A percentile compares a stretch with the other conserved stretches of the same genome.
These are phyloP conservation scores for Erysimum cheiranthoides DNA, from an alignment of 345 rosid genomes.

Conservation along the genomic window DNA sequence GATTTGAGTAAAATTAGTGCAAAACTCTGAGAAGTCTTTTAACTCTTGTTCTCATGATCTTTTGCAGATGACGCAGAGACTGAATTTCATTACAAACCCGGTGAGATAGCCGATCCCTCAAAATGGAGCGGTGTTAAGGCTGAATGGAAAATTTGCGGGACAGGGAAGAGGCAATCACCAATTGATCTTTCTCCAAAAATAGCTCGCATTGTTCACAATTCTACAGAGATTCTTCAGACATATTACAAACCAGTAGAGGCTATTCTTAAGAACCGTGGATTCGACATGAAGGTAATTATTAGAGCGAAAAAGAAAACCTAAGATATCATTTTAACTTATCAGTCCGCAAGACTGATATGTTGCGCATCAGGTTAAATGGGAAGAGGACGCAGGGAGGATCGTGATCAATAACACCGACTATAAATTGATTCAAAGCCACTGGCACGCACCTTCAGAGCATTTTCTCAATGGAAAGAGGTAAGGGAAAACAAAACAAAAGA, in stretches of 20 bases:
- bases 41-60: background rate
- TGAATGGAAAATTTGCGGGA: conserved; percentile 41
- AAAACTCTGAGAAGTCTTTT: background rate
- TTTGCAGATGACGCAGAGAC: conserved; percentile 30
- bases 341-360: conserved; percentile 24
- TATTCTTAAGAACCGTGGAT: conserved; percentile 64
- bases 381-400: conserved; percentile 48
- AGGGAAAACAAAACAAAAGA: background rate
- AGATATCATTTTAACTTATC: background rate
- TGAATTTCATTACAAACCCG: conserved; percentile 38
- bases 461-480: conserved; percentile 62
- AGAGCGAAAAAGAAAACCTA: background rate
- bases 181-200: conserved; percentile 36
- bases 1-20: background rate
- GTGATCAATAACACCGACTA: conserved; percentile 56
- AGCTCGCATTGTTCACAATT: conserved; percentile 36
- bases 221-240: conserved; percentile 33
- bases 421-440: conserved; percentile 57
- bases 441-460: conserved; percentile 89
- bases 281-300: conserved; percentile 57
- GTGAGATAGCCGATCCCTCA: conserved; percentile 32
- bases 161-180: conserved; percentile 41
- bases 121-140: conserved; percentile 29
- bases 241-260: conserved; percentile 66
- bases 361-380: conserved; percentile 41